Conservation (phyloP, 208 protist species). For the Trypanosoma grayi region DNA sequence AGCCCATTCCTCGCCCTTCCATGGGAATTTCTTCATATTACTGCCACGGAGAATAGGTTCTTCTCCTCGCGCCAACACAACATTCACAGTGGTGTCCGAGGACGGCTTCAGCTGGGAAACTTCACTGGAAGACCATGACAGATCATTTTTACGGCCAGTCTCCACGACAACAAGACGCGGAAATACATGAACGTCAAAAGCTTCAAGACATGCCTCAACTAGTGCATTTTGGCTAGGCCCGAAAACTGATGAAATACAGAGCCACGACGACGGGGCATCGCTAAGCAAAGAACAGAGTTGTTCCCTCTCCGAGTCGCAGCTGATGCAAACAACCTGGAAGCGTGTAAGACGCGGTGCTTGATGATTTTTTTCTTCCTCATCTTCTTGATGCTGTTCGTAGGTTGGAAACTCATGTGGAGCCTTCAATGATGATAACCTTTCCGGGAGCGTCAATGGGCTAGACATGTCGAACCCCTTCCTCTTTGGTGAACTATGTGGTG, state of each 20-base stretch:
- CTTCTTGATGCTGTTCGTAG: not conserved
- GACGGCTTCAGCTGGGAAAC: not conserved
- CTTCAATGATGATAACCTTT: not conserved
- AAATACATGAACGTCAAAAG: constrained; percentile 51
- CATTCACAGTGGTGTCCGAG: not conserved
- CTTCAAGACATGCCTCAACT: constrained; percentile 13
- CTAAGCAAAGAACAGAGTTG: constrained; percentile 30
- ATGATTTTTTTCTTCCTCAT: not conserved
- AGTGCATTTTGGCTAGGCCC: not conserved
- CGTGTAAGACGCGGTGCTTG: too few relatives aligned
- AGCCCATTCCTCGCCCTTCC: not conserved
- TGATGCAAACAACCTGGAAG: constrained; percentile 66
- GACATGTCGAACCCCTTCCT: not conserved
- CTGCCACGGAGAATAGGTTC: not conserved
- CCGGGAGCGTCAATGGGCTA: not conserved
- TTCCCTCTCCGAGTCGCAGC: constrained; percentile 38
- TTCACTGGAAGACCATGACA: not conserved
- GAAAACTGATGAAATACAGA: constrained; percentile 34
- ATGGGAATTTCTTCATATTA: not conserved
- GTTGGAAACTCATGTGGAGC: not conserved
- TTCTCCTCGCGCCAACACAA: constrained; percentile 8
- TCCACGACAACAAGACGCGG: constrained; percentile 56
- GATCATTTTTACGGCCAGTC: not conserved
- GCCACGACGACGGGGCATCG: constrained; percentile 47
- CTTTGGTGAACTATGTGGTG: not conserved